Evolutionary conservation across 2,329 filamentous ascomycete genomes (phyloP).

Genomic region (Nigrospora osmanthi): DNA sequence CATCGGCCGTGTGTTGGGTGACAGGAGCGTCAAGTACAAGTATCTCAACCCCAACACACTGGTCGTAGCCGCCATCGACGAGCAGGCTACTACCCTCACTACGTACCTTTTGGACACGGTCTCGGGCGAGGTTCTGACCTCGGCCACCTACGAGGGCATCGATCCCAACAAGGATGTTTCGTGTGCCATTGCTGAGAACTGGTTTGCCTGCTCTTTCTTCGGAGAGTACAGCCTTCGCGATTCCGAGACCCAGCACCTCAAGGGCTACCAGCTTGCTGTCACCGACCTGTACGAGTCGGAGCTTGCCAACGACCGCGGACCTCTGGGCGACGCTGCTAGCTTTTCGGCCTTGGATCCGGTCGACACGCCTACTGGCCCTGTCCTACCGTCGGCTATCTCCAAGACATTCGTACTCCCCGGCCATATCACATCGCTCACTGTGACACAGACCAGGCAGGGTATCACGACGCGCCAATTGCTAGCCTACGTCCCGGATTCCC

Average conservation of each 20-base stretch:
- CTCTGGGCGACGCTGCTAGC: slow-evolving; percentile 61
- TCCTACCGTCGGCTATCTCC: slow-evolving; percentile 67
- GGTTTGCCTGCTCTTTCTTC: slow-evolving; percentile 82
- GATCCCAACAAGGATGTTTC: slow-evolving; percentile 67
- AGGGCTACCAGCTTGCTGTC: slow-evolving; percentile 79
- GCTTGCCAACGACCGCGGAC: slow-evolving; percentile 74
- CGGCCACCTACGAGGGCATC: slow-evolving; percentile 62
- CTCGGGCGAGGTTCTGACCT: slow-evolving; percentile 72
- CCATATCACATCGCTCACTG: slow-evolving; percentile 69
- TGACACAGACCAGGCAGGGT: slow-evolving; percentile 86
- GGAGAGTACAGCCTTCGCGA: slow-evolving; percentile 51
- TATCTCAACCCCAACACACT: slow-evolving; percentile 86
- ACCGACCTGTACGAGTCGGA: slow-evolving; percentile 88
- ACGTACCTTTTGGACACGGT: slow-evolving; percentile 80
- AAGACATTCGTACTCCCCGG: slow-evolving; percentile 77
- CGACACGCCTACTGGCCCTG: slow-evolving; percentile 42
- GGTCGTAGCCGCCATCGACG: slow-evolving; percentile 62
- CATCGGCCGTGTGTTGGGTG: slow-evolving; percentile 86
- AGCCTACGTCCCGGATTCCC: slow-evolving; percentile 64
- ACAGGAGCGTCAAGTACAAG: slow-evolving; percentile 93
- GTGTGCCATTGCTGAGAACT: slow-evolving; percentile 84
- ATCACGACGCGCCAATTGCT: slow-evolving; percentile 80
- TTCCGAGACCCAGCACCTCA: slow-evolving; percentile 48
- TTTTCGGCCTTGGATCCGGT: slow-evolving; percentile 70
- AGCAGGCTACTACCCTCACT: slow-evolving; percentile 50